Evolutionary conservation across 176 grass and related monocot species (phyloP), one percentile per base, ranked within the genome.

Genomic region (Ensete ventricosum): DNA sequence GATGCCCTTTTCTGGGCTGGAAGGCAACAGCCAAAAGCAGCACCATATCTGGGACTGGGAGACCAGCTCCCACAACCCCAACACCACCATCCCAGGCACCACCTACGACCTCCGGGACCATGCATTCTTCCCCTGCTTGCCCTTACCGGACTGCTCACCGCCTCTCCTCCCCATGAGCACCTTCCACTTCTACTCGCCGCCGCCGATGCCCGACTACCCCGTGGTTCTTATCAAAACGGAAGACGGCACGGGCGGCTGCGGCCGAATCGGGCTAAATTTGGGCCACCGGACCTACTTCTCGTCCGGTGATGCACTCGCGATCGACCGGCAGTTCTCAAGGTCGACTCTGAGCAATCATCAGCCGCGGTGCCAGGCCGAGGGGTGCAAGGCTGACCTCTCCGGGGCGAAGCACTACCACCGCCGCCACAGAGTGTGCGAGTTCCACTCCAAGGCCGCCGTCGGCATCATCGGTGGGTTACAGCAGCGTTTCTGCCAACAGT

Each of bases 401-500:
- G 86, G 86, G 52, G 90, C 90, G 50, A 98, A 98, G 84, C 94
- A 98, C 75, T 98, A 98, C 86, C 90, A 98, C 68, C 86, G 94
- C 73, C 90, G 94, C 72, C 94, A 98, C 69, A 98, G 93, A 82
- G 94, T 98, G 16, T 98, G 94, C 79, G 94, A 98, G 84, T 89
- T 93, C 85, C 94, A 98, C 64, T 89, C 94, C 82, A 98, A 98
- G 90, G 88, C 94, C 16, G 34, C 90, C 53, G 79, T 93, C 78
- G 90, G 93, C 83, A 52, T 76, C 62, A 81, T 85, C 49, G 81
- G 9, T 29, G 90, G 90, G 8, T 75, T 91, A 80, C 94, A 93
- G 83, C 85, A 98, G 78, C 86, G 94, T 50, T 93, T 98, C 87
- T 98, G 94, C 87, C 94, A 98, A 79, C 94, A 98, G 66, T 98